phyloP scores from a whole-genome alignment of 2,329 filamentous ascomycete species.

The Beauveria varroae region DNA sequence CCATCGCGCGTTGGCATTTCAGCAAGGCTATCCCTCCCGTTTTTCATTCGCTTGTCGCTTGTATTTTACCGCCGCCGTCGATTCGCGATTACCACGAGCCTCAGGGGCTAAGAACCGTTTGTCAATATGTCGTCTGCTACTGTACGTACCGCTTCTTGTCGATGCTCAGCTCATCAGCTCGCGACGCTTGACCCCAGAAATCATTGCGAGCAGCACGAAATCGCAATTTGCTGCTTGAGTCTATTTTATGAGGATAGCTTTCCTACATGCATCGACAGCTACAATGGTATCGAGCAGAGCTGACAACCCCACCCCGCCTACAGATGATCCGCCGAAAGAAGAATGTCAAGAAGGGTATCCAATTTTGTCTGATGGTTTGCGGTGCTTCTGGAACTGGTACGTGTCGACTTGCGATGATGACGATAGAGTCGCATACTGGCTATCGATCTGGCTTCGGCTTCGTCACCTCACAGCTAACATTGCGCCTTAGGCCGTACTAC shows the following conservation, averaged over 20 bases:
- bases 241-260: not conserved
- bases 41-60: not conserved
- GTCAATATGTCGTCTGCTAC: slow-evolving; percentile 18
- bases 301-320: slow-evolving; percentile 23
- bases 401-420: slow-evolving; percentile 22
- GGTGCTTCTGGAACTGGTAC: slow-evolving; percentile 96
- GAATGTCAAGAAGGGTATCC: slow-evolving; percentile 99
- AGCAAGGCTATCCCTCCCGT: not conserved
- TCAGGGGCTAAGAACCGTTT: slow-evolving; percentile 11
- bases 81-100: slow-evolving; percentile 7
- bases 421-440: not conserved
- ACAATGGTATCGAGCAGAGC: not conserved
- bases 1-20: not conserved
- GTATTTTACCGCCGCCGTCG: slow-evolving; percentile 4
- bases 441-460: not conserved
- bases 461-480: not conserved
- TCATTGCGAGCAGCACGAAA: not conserved
- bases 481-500: slow-evolving; percentile 73
- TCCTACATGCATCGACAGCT: not conserved
- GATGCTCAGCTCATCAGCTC: not conserved
- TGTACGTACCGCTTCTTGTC: slow-evolving; percentile 13
- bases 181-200: not conserved
- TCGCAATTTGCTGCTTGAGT: not conserved
- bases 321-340: slow-evolving; percentile 99
- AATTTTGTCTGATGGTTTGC: slow-evolving; percentile 99